Percentiles rank a stretch among this genome's conserved stretches.
Conservation (phyloP, 2,329 filamentous ascomycete species). For the Penicillium sp. region DNA sequence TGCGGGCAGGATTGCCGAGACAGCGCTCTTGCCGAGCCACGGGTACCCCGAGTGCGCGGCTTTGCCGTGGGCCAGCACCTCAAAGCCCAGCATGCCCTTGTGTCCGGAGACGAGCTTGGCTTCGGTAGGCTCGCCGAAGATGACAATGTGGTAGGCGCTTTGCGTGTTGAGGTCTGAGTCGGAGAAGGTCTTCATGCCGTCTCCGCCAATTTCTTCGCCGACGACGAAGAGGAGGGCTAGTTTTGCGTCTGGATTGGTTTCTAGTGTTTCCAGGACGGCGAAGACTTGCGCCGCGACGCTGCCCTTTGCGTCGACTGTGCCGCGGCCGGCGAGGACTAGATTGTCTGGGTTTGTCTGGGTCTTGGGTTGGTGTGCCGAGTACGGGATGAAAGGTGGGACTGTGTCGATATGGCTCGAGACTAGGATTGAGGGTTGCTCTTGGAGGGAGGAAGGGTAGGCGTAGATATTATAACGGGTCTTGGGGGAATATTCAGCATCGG, state of each 20-base stretch:
- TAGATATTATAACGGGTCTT: slow-evolving; percentile 70
- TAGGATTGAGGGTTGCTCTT: slow-evolving; percentile 32
- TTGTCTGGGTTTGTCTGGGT: slow-evolving; percentile 17
- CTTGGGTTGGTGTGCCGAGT: slow-evolving; percentile 52
- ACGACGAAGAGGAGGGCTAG: slow-evolving; percentile 65
- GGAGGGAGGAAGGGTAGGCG: slow-evolving; percentile 53
- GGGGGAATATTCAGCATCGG: neutral
- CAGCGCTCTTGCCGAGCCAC: slow-evolving; percentile 82
- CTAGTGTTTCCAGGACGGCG: slow-evolving; percentile 49
- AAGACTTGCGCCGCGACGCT: slow-evolving; percentile 48
- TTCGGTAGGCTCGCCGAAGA: slow-evolving; percentile 94
- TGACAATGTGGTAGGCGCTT: slow-evolving; percentile 64
- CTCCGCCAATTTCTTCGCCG: slow-evolving; percentile 78
- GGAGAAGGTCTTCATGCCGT: slow-evolving; percentile 69
- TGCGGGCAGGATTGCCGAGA: slow-evolving; percentile 75
- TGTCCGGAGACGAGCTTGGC: slow-evolving; percentile 85
- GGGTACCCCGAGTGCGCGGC: slow-evolving; percentile 92
- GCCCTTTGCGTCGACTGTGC: slow-evolving; percentile 50
- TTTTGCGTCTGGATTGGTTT: slow-evolving; percentile 39
- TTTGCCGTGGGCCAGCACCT: slow-evolving; percentile 68
- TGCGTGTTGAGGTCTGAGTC: slow-evolving; percentile 49
- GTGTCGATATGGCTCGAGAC: slow-evolving; percentile 79
- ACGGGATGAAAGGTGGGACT: slow-evolving; percentile 53
- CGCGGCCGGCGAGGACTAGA: slow-evolving; percentile 46
- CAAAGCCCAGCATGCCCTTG: slow-evolving; percentile 77